Percentiles rank a stretch among this genome's conserved stretches.
phyloP scores from a whole-genome alignment of 371 early-diverging fungal genomes.

The Vairimorpha apis region DNA sequence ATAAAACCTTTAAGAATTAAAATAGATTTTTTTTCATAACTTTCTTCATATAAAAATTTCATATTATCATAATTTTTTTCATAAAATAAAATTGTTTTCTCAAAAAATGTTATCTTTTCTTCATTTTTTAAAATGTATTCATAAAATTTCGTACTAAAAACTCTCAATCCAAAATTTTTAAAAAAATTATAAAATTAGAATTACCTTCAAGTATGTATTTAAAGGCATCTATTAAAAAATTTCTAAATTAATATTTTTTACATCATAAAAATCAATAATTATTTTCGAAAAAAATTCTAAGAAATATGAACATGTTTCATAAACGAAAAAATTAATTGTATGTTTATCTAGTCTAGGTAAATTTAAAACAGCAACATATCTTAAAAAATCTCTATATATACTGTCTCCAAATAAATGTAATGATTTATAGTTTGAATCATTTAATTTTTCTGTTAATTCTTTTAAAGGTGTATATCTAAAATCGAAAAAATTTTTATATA shows the following conservation, averaged over 20 bases:
- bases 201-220: constrained; percentile 4
- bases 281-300: constrained; percentile 14
- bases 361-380: background rate
- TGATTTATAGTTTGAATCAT: background rate
- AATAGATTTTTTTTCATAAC: constrained; percentile 27
- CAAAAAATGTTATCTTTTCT: constrained; percentile 23
- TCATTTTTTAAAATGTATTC: background rate
- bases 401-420: constrained; percentile 26
- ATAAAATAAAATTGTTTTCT: constrained; percentile 27
- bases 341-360: background rate
- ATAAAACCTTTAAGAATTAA: constrained; percentile 46
- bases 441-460: constrained; percentile 23
- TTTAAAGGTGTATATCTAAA: constrained; percentile 20
- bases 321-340: background rate
- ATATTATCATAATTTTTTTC: background rate
- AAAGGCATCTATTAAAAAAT: constrained; percentile 9
- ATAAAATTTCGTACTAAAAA: constrained; percentile 4
- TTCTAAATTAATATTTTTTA: background rate
- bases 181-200: constrained; percentile 29
- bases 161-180: background rate
- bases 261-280: constrained; percentile 12
- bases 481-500: constrained; percentile 5
- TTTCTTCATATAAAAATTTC: constrained; percentile 30
- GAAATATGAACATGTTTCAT: constrained; percentile 25
- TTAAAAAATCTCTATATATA: constrained; percentile 19